Evolutionary conservation across 495 filamentous ascomycete genomes (phyloP).

Genomic region (Penicillium cataractarum): DNA sequence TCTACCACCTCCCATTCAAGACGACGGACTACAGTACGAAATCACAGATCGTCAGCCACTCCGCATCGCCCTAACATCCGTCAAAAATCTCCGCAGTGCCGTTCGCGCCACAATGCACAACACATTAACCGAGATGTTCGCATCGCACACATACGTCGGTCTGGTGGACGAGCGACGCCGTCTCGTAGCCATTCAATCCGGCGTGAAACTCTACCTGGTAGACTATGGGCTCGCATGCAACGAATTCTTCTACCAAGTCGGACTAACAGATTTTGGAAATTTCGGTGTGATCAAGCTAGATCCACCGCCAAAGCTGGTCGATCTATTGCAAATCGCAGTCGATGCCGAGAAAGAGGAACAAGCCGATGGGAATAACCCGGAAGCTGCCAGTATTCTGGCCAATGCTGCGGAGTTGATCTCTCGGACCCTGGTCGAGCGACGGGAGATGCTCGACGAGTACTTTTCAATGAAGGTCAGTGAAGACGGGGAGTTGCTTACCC

Average conservation of each 20-base stretch:
- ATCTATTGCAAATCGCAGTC: conserved; percentile 73
- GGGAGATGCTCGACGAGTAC: conserved; percentile 91
- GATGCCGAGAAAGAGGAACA: conserved; percentile 58
- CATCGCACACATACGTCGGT: conserved; percentile 90
- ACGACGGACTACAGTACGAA: conserved; percentile 68
- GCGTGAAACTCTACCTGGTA: conserved; percentile 89
- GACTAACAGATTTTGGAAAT: conserved; percentile 94
- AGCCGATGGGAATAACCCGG: conserved; percentile 31
- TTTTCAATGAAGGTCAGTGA: conserved; percentile 83
- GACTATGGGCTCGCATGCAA: conserved; percentile 89
- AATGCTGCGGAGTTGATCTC: conserved; percentile 66
- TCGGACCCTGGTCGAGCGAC: conserved; percentile 66
- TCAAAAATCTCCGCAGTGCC: conserved; percentile 77
- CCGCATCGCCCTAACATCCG: conserved; percentile 71
- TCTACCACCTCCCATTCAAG: conserved; percentile 26
- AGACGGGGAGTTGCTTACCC: conserved; percentile 72
- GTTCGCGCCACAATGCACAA: conserved; percentile 89
- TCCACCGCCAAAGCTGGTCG: conserved; percentile 70
- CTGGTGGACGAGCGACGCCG: conserved; percentile 86
- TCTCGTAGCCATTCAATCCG: conserved; percentile 88
- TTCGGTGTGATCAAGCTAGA: conserved; percentile 84
- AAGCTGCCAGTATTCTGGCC: conserved; percentile 64
- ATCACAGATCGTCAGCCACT: conserved; percentile 68
- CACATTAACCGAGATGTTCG: conserved; percentile 85
- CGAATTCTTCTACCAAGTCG: conserved; percentile 97